These are phyloP conservation scores for Diaporthe caulivora DNA, from an alignment of 2,329 filamentous ascomycete species.

Conservation along the genomic window DNA sequence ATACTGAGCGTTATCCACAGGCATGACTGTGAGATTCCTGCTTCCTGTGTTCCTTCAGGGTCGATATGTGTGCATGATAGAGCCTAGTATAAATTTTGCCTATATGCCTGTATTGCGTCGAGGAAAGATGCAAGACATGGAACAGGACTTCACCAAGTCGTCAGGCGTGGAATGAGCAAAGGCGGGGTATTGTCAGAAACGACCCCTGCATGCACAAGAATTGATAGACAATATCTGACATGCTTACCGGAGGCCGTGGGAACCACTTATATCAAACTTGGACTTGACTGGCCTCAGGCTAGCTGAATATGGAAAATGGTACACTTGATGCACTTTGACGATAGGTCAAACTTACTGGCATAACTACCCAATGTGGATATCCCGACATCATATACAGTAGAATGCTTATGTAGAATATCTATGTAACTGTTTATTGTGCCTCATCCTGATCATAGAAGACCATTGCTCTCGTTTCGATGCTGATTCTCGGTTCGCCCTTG, in stretches of 20 bases:
- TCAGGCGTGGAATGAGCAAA: neutral
- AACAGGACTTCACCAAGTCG: neutral
- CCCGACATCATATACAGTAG: too few relatives aligned
- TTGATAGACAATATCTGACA: neutral
- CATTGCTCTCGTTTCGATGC: slow-evolving; percentile 67
- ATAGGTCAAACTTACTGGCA: neutral
- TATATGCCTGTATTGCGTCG: too few relatives aligned
- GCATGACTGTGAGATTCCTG: neutral
- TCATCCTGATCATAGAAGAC: slow-evolving; percentile 57
- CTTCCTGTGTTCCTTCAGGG: too few relatives aligned
- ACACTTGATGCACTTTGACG: neutral
- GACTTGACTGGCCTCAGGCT: neutral
- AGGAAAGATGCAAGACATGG: too few relatives aligned
- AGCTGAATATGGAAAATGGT: slow-evolving; percentile 5
- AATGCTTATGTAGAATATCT: too few relatives aligned
- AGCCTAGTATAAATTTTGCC: neutral
- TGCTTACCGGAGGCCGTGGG: neutral
- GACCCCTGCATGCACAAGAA: neutral
- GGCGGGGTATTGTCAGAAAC: neutral
- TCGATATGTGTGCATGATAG: neutral
- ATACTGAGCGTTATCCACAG: slow-evolving; percentile 15
- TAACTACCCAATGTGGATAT: too few relatives aligned
- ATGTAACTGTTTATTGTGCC: neutral
- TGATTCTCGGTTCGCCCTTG: slow-evolving; percentile 58
- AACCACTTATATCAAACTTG: neutral